Percentiles rank a stretch among this genome's conserved stretches.
Evolutionary conservation across 352 stramenopile species (phyloP).

Genomic region (Globisporangium canariense): DNA sequence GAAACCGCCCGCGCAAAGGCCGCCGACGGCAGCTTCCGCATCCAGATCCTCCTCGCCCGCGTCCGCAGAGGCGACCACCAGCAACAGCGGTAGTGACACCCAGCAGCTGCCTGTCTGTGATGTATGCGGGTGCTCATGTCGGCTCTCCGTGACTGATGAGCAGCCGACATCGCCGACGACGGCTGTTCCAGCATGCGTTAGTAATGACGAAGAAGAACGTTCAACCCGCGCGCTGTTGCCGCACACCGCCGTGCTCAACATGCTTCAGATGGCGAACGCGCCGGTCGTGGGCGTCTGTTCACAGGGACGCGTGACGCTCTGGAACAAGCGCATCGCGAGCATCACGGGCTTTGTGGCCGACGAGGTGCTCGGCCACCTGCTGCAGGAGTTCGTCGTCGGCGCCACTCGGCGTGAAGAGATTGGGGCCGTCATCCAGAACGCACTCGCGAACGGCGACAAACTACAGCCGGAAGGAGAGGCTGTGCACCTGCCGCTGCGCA

Average conservation of each 20-base stretch:
- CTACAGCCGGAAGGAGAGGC: conserved; percentile 13
- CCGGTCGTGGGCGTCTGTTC: conserved; percentile 56
- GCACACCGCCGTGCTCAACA: conserved; percentile 19
- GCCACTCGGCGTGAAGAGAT: conserved; percentile 29
- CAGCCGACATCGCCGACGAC: neutral
- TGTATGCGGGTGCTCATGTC: conserved; percentile 5
- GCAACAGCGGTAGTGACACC: neutral
- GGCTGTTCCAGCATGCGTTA: neutral
- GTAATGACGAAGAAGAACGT: neutral
- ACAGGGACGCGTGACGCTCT: conserved; percentile 53
- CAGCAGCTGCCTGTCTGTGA: neutral
- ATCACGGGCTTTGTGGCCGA: conserved; percentile 50
- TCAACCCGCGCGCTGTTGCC: conserved; percentile 8
- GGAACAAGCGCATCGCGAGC: conserved; percentile 54
- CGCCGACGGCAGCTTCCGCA: neutral
- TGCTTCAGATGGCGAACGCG: conserved; percentile 68
- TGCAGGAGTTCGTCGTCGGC: conserved; percentile 40
- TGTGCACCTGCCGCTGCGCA: conserved; percentile 47
- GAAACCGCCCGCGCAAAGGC: neutral
- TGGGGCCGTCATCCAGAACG: conserved; percentile 24
- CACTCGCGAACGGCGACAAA: conserved; percentile 2
- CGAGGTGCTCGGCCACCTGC: conserved; percentile 36
- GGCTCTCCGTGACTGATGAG: neutral
- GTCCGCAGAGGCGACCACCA: conserved; percentile 2
- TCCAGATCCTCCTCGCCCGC: conserved; percentile 3